Base-by-base conservation (phyloP, 257 asterid genomes). In the Lavandula angustifolia region DNA sequence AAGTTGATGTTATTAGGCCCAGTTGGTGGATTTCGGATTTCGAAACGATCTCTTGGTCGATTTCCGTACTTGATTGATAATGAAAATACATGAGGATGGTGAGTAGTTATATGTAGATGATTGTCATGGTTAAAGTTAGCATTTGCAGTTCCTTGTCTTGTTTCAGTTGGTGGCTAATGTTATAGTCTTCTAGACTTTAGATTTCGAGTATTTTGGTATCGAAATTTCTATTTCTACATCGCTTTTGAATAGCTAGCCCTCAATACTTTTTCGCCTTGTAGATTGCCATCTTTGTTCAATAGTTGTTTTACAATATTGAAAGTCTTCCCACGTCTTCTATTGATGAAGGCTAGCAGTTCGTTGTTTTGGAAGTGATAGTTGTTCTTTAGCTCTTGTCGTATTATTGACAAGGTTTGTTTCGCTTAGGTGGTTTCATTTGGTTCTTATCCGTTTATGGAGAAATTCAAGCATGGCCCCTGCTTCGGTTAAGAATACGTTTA, bases 381-480 rank as follows among this genome's bases (percentile, higher is more conserved):
- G 58, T 49, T 57, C 40, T 22, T 54, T 53, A n/a, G n/a, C n/a
- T n/a, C n/a, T n/a, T n/a, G n/a, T 3, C 29, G 44, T 57, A 9
- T 64, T 37, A 57, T 61, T 47, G 8, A 49, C 29, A 54, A 69
- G 13, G 9, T 34, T 38, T 5, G 4, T 58, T 22, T 37, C 12
- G 60, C 32, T 9, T 40, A 58, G 51, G 51, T 35, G 51, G 51
- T 35, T 9, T 54, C 31, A 1, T 57, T 37, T 33, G 47, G 38
- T 71, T 68, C 53, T 17, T 59, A 46, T 66, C 18, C 16, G 12
- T 75, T 68, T 76, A 73, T 80, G 88, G 81, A 47, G 58, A 56
- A 62, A 62, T 9, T 70, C 72, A 78, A 80, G 78, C 16, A 80
- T 77, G 62, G 68, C 71, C 38, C 83, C 81, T 48, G 61, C 82